phyloP scores from a whole-genome alignment of 1,139 yeast species.

The Debaryomycetaceae sp. region DNA sequence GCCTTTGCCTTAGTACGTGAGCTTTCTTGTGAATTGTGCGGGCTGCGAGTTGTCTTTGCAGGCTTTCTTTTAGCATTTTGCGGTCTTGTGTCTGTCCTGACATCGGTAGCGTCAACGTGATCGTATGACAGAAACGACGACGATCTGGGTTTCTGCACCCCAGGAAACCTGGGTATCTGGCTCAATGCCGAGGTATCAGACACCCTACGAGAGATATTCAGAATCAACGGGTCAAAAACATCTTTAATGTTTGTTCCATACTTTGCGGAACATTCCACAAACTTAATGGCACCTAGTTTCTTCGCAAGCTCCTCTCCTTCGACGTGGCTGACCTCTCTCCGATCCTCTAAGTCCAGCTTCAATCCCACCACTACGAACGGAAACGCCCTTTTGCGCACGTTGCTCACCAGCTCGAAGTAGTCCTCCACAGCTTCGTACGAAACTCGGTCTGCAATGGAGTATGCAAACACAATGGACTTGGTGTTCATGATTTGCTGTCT shows the following conservation, averaged over 20 bases:
- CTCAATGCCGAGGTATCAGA: neutral
- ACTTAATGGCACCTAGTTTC: conserved; percentile 24
- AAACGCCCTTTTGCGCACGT: conserved; percentile 20
- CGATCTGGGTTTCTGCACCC: neutral
- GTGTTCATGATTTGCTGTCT: conserved; percentile 29
- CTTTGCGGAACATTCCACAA: conserved; percentile 28
- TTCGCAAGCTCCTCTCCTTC: conserved; percentile 29
- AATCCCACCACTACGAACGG: conserved; percentile 32
- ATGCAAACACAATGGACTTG: conserved; percentile 27
- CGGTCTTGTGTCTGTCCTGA: too few species aligned
- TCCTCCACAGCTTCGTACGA: conserved; percentile 31
- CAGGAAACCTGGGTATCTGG: neutral
- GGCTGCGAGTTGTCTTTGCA: too few species aligned
- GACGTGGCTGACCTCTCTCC: conserved; percentile 23
- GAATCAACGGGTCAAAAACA: conserved; percentile 27
- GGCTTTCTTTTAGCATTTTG: too few species aligned
- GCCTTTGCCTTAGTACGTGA: too few species aligned
- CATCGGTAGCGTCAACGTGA: too few species aligned
- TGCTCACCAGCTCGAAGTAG: conserved; percentile 16
- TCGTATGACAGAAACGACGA: neutral
- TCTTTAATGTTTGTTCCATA: conserved; percentile 20
- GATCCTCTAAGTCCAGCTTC: conserved; percentile 24
- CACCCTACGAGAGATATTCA: neutral
- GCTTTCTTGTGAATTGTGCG: too few species aligned
- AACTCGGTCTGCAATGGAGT: conserved; percentile 23